Conservation (phyloP, 2,329 filamentous ascomycete species). For the Thermochaetoides dissita region DNA sequence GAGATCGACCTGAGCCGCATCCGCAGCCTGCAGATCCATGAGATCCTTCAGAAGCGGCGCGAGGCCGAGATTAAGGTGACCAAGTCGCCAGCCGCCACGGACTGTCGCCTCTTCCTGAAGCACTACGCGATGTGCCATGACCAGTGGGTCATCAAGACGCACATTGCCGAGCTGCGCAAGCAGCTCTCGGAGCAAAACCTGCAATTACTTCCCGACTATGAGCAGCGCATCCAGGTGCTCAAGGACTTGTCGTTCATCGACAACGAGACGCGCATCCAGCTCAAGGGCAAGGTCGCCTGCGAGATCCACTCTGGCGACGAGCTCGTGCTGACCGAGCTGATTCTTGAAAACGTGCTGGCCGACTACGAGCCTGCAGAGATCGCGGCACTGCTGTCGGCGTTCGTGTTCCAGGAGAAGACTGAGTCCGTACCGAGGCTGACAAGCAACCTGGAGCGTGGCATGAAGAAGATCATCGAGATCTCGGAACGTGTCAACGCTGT, state of each 20-base stretch:
- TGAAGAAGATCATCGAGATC: conserved; percentile 74
- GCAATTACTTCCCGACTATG: conserved; percentile 88
- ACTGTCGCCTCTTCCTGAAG: conserved; percentile 67
- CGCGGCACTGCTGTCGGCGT: conserved; percentile 79
- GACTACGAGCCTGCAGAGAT: conserved; percentile 95
- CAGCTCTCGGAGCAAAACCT: conserved; percentile 93
- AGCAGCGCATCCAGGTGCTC: conserved; percentile 83
- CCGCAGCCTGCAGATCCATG: conserved; percentile 68
- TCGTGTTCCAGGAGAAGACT: conserved; percentile 97
- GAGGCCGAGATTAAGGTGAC: conserved; percentile 50
- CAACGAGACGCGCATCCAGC: conserved; percentile 68
- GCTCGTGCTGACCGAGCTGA: conserved; percentile 85
- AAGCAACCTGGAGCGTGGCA: conserved; percentile 65
- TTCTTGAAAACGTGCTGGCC: conserved; percentile 90
- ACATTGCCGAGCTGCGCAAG: conserved; percentile 74
- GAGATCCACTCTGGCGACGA: conserved; percentile 97
- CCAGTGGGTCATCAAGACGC: conserved; percentile 90
- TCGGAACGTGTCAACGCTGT: conserved; percentile 85
- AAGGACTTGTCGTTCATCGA: conserved; percentile 90
- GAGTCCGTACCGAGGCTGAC: conserved; percentile 68
- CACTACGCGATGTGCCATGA: conserved; percentile 96
- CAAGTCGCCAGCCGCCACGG: conserved; percentile 45
- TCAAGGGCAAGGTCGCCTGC: conserved; percentile 97
- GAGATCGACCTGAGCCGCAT: conserved; percentile 73
- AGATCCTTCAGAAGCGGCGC: conserved; percentile 59